These are phyloP conservation scores for Colletotrichum endophyticum DNA, from an alignment of 2,329 filamentous ascomycete genomes.

Conservation along the genomic window DNA sequence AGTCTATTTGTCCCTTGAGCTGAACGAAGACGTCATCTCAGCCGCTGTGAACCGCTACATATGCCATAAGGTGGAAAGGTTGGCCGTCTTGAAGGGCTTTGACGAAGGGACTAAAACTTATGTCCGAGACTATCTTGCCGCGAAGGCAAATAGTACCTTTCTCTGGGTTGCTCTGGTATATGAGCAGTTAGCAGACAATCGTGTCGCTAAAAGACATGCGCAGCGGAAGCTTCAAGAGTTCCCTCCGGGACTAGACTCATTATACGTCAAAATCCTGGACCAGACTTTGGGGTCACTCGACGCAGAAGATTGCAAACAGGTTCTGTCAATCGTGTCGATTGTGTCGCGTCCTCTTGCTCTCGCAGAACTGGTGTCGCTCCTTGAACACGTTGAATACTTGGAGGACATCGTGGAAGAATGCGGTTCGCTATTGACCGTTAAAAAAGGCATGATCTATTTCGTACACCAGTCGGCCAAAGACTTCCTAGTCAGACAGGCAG, in stretches of 20 bases:
- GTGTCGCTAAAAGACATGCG: not conserved
- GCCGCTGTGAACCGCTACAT: no score
- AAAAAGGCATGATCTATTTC: slow-evolving; percentile 35
- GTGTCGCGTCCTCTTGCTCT: slow-evolving; percentile 35
- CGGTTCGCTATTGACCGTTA: slow-evolving; percentile 29
- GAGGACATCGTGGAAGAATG: not conserved
- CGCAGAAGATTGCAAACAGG: slow-evolving; percentile 30
- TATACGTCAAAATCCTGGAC: slow-evolving; percentile 44
- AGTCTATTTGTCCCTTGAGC: no score
- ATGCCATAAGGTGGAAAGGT: accelerated
- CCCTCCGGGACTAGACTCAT: slow-evolving; percentile 35
- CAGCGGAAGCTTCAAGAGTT: slow-evolving; percentile 20
- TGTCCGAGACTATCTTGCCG: slow-evolving; percentile 24
- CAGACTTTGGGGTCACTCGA: slow-evolving; percentile 33
- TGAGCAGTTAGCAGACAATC: slow-evolving; percentile 10
- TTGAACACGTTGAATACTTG: no score
- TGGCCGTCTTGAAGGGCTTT: slow-evolving; percentile 12
- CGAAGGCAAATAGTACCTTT: slow-evolving; percentile 43
- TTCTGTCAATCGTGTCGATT: slow-evolving; percentile 35
- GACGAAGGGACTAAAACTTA: not conserved
- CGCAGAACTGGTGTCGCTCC: no score
- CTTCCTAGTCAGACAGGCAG: no score
- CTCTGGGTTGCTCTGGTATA: slow-evolving; percentile 38
- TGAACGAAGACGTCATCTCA: no score
- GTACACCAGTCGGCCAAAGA: slow-evolving; percentile 42